Conservation (phyloP, 208 protist genomes). For the Spongospora subterranea region DNA sequence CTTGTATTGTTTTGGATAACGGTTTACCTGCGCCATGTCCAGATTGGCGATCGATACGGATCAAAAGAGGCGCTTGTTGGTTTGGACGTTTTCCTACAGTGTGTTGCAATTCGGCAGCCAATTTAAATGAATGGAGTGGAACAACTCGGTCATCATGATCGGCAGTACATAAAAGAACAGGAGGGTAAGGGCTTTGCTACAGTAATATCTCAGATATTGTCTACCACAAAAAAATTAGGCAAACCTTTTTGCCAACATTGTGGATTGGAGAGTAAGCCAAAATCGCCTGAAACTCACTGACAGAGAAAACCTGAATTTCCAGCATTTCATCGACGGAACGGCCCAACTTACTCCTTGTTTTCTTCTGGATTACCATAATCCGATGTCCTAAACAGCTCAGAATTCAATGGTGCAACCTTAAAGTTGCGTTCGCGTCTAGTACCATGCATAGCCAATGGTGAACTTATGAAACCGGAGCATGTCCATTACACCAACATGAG, state of each 20-base stretch:
- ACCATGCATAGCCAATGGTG: conserved; percentile 66
- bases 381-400: neutral
- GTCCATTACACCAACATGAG: conserved; percentile 64
- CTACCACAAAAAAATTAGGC: no score
- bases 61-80: conserved; percentile 38
- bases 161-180: conserved; percentile 52
- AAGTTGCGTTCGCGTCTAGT: neutral
- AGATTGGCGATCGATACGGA: conserved; percentile 57
- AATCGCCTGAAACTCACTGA: conserved; percentile 60
- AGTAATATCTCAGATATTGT: no score
- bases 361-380: conserved; percentile 37
- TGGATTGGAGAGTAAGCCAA: conserved; percentile 60
- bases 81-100: neutral
- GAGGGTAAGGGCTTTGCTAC: conserved; percentile 43
- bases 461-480: conserved; percentile 68
- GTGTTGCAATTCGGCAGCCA: conserved; percentile 53
- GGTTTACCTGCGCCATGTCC: conserved; percentile 58
- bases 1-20: conserved; percentile 38
- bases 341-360: neutral
- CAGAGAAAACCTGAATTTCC: no score
- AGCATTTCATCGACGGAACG: no score
- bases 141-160: conserved; percentile 65
- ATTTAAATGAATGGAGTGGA: conserved; percentile 58
- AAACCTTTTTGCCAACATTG: conserved; percentile 50
- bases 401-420: neutral